phyloP scores from a whole-genome alignment of 2,329 filamentous ascomycete genomes.

The Pseudocercospora crystallina region DNA sequence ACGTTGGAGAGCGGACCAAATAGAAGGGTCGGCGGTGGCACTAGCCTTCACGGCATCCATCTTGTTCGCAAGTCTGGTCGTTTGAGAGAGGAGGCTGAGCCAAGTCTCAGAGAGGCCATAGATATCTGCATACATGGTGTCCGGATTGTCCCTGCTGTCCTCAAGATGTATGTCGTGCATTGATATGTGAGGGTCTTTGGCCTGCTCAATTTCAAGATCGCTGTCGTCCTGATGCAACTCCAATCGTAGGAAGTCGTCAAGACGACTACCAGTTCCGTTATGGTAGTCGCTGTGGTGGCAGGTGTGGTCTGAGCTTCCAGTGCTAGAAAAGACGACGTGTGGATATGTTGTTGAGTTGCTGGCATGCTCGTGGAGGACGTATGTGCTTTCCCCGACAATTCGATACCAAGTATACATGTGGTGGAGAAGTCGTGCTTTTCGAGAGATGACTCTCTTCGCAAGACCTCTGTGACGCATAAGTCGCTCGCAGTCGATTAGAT shows the following conservation, averaged over 20 bases:
- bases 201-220: conserved; percentile 41
- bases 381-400: conserved; percentile 32
- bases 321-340: neutral
- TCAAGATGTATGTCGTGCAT: conserved; percentile 44
- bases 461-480: conserved; percentile 39
- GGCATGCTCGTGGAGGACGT: conserved; percentile 27
- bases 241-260: conserved; percentile 44
- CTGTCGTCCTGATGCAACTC: conserved; percentile 37
- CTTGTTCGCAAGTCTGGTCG: conserved; percentile 41
- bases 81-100: conserved; percentile 46
- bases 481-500: conserved; percentile 41
- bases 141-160: conserved; percentile 35
- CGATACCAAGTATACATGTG: conserved; percentile 42
- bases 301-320: neutral
- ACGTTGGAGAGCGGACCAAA: neutral
- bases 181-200: conserved; percentile 35
- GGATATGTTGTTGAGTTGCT: neutral
- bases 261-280: conserved; percentile 16
- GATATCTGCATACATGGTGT: conserved; percentile 42
- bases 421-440: conserved; percentile 41
- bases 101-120: conserved; percentile 48
- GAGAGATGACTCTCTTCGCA: conserved; percentile 38
- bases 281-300: neutral
- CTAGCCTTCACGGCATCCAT: conserved; percentile 6
- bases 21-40: neutral